Evolutionary conservation across 345 rosid genomes (phyloP), one percentile per base, ranked within the genome.

Genomic region (Streptanthus diversifolius): DNA sequence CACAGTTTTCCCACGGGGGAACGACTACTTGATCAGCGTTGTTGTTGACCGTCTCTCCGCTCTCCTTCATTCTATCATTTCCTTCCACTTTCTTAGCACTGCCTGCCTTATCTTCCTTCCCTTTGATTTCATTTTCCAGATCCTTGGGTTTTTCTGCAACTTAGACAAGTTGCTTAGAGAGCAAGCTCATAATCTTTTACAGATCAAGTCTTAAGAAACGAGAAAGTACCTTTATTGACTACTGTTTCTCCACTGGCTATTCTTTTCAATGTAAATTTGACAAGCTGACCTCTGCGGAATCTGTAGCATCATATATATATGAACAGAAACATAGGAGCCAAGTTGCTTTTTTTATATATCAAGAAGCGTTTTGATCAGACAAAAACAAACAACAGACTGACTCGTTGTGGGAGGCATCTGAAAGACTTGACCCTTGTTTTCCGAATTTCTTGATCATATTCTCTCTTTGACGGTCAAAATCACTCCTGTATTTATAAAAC

Each of bases 401-500:
- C 73, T 48, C 19, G 24, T 63, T 17, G 15, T 47, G 66, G 39
- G 69, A 51, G 33, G 54, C 3, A 40, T 72, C 63, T 30, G 4
- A 30, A 19, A 15, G 56, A 63, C 2, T 24, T 21, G 47, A 30
- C 15, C 35, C 66, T 53, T 67, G 52, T 36, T 35, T 73, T 68
- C 68, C 78, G 6, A 59, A 25, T 32, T 78, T 68, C 60, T 68
- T 55, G 40, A 44, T 61, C 68, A 71, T n/a, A 35, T 53, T 24
- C 10, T 45, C 79, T 82, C 84, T 85, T 76, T 80, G 78, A 24
- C 55, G 63, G 69, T 83, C 89, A 76, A 83, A 85, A 22, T 82
- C 82, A 63, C 73, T 80, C 82, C 89, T 85, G 74, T 11, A 49
- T 59, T 8, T 33, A 33, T 33, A 33, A 33, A 63, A 5, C 37